phyloP scores from a whole-genome alignment of 2,329 filamentous ascomycete genomes.

The Colletotrichum navitas region DNA sequence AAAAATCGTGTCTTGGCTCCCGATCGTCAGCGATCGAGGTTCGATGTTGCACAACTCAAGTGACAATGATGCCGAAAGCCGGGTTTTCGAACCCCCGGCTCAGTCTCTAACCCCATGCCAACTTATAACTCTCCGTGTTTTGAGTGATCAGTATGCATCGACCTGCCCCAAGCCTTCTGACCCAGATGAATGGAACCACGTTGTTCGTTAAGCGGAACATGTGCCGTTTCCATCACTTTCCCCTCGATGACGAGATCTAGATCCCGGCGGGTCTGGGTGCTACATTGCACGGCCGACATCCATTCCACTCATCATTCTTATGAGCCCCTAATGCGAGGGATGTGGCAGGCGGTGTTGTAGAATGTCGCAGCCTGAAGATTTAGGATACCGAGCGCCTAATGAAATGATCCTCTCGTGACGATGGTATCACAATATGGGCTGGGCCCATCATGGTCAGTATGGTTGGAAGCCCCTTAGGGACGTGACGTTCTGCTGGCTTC shows the following conservation, averaged over 20 bases:
- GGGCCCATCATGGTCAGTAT: not conserved
- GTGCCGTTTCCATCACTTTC: not conserved
- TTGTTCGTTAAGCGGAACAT: constrained; percentile 25
- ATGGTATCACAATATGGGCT: constrained; percentile 11
- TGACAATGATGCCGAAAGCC: constrained; percentile 35
- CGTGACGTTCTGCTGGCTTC: not conserved
- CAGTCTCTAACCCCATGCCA: not conserved
- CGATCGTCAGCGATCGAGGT: constrained; percentile 5
- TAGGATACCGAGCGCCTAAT: constrained; percentile 8
- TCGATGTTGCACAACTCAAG: constrained; percentile 18
- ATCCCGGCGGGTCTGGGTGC: constrained; percentile 20
- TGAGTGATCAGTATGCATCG: constrained; percentile 11
- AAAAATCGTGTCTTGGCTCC: constrained; percentile 1
- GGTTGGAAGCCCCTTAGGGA: not conserved
- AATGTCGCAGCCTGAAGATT: constrained; percentile 27
- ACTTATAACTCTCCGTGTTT: not conserved
- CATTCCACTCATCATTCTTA: not conserved
- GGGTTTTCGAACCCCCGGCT: not conserved
- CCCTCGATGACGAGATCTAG: constrained; percentile 4
- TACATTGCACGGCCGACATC: constrained; percentile 34
- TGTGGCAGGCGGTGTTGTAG: not conserved
- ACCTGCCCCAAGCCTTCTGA: constrained; percentile 34
- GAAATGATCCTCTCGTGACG: not conserved
- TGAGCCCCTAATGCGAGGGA: constrained; percentile 1
- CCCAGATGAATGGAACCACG: constrained; percentile 38